Evolutionary conservation across 371 early-diverging fungal species (phyloP).

Genomic region (Zopfochytrium polystomum): DNA sequence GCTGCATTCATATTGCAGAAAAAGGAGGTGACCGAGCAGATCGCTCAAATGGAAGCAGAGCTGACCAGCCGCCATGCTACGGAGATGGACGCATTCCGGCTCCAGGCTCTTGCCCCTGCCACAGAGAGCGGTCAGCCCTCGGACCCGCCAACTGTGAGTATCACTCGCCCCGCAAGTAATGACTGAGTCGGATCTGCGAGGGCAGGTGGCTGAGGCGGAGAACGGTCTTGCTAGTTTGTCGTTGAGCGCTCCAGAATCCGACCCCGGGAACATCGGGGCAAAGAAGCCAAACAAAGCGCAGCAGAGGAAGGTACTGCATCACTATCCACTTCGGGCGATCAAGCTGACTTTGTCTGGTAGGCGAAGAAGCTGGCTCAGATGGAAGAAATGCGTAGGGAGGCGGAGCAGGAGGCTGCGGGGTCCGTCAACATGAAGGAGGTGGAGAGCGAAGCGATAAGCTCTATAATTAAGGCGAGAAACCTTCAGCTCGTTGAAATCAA

Average conservation of each 20-base stretch:
- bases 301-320: constrained; percentile 57
- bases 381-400: constrained; percentile 70
- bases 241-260: constrained; percentile 6
- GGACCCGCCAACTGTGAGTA: too few relatives aligned
- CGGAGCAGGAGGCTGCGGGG: constrained; percentile 72
- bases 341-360: constrained; percentile 16
- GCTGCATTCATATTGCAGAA: too few relatives aligned
- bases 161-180: too few relatives aligned
- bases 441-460: constrained; percentile 69
- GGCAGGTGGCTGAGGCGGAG: neutral
- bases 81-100: constrained; percentile 52
- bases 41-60: constrained; percentile 67
- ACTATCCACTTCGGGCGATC: neutral
- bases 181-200: neutral
- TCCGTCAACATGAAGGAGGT: constrained; percentile 70
- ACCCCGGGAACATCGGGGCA: constrained; percentile 17
- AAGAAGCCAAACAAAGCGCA: constrained; percentile 68
- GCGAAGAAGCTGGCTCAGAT: constrained; percentile 67
- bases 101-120: too few relatives aligned
- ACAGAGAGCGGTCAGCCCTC: too few relatives aligned
- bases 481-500: constrained; percentile 35
- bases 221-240: neutral
- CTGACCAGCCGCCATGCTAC: constrained; percentile 62
- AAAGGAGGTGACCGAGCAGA: constrained; percentile 70
- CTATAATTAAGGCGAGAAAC: constrained; percentile 44